These are phyloP conservation scores for Seiridium unicorne DNA, from an alignment of 2,329 filamentous ascomycete genomes.

Conservation along the genomic window DNA sequence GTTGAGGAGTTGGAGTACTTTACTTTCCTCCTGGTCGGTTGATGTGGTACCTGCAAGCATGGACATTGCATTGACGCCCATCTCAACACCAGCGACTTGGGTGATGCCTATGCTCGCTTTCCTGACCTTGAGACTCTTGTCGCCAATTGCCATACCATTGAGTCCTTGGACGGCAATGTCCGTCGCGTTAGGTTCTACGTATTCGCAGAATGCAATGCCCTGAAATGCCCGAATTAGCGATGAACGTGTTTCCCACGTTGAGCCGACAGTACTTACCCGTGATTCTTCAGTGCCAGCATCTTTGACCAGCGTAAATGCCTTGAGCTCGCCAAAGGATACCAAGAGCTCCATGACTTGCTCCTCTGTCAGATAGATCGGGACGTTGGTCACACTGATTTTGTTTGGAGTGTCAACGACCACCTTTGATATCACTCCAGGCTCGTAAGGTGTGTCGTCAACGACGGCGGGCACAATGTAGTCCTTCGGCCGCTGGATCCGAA, in stretches of 20 bases:
- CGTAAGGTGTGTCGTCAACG: constrained; percentile 69
- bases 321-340: constrained; percentile 87
- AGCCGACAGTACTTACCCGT: constrained; percentile 55
- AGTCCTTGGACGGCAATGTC: constrained; percentile 86
- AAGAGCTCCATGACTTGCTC: constrained; percentile 90
- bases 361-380: constrained; percentile 83
- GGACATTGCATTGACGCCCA: constrained; percentile 96
- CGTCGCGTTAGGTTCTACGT: constrained; percentile 73
- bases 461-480: constrained; percentile 93
- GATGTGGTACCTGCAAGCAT: constrained; percentile 91
- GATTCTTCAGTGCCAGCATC: constrained; percentile 84
- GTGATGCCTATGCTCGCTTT: constrained; percentile 91
- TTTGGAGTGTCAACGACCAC: constrained; percentile 88
- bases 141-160: constrained; percentile 90
- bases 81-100: constrained; percentile 89
- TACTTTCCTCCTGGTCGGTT: constrained; percentile 72
- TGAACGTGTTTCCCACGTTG: not conserved
- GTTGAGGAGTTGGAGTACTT: constrained; percentile 90
- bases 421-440: constrained; percentile 74
- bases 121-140: constrained; percentile 78
- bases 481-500: constrained; percentile 84
- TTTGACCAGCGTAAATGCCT: constrained; percentile 87
- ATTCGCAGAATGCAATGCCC: constrained; percentile 97
- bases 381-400: constrained; percentile 91
- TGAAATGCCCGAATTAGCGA: constrained; percentile 32